Evolutionary conservation across 306 rosid genomes (phyloP).

Genomic region (Prunus davidiana): DNA sequence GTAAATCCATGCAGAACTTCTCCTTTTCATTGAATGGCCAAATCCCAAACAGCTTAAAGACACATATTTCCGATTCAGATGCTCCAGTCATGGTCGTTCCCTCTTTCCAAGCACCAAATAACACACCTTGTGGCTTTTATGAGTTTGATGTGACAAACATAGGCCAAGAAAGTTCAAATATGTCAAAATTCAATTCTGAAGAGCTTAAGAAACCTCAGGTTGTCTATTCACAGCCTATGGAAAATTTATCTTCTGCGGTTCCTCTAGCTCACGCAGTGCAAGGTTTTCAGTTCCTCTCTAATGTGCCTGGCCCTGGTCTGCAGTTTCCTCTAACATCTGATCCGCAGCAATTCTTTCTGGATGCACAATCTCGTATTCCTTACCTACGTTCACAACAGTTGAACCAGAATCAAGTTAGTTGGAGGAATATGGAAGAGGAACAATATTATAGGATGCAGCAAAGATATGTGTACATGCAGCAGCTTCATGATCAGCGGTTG

Average conservation of each 20-base stretch:
- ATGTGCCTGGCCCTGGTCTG: conserved; percentile 33
- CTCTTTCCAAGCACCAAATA: conserved; percentile 26
- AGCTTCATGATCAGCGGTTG: conserved; percentile 30
- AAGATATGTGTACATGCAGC: conserved; percentile 32
- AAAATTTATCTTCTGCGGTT: conserved; percentile 20
- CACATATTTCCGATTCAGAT: conserved; percentile 19
- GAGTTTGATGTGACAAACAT: conserved; percentile 20
- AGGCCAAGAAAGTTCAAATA: conserved; percentile 34
- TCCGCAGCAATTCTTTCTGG: conserved; percentile 32
- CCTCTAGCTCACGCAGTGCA: conserved; percentile 26
- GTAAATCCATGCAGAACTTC: conserved; percentile 18
- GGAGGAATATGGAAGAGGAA: conserved; percentile 46
- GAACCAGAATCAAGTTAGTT: conserved; percentile 30
- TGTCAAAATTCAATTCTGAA: conserved; percentile 17
- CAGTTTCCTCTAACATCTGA: conserved; percentile 43
- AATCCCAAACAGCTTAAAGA: conserved; percentile 12
- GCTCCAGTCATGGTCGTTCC: conserved; percentile 22
- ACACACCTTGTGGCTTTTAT: conserved; percentile 22
- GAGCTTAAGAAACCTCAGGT: conserved; percentile 28
- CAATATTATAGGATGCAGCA: conserved; percentile 27
- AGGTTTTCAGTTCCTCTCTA: conserved; percentile 30
- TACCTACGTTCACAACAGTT: conserved; percentile 31
- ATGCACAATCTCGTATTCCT: conserved; percentile 24
- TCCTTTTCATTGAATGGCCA: conserved; percentile 15
- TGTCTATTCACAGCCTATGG: conserved; percentile 16